Base-by-base conservation (phyloP, 1,139 yeast species). In the Sugiyamaella japonica region DNA sequence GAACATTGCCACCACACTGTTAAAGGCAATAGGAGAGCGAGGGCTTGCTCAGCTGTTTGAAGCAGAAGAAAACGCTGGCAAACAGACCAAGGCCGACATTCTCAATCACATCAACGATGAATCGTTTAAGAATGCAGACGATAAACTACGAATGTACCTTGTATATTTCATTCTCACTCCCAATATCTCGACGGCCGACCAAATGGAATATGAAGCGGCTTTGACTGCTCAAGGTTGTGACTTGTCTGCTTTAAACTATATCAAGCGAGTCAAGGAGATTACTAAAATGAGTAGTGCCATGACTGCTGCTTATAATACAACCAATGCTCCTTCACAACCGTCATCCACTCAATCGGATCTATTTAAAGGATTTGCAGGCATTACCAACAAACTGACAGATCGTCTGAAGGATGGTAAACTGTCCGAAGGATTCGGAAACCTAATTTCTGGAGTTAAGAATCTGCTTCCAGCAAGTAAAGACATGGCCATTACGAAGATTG, bases 41-140 rank as follows among this genome's bases (percentile, higher is more conserved):
- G 85, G 86, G 20, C 78, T 93, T 62, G 99, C 95, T 65, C 84
- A 90, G 58, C 87, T 90, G 64, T 93, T 91, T 69, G 98, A 93
- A 71, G 83, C 95, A 58, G 99, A 93, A 72, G 98, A 93, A 57
- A 73, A 74, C 20, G 73, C 76, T 3, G 63, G 71, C 13, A 66
- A 72, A 29, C 75, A 71, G 55, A 72, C 85, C 16, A 81, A 82
- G 61, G 77, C 79, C 23, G 60, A 68, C n/a, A 67, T 76, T 34
- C 64, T 76, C 47, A 76, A 74, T 48, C 67, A 70, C n/a, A 67
- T 76, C 56, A 70, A 72, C 43, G 73, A 73, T 60, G 63, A 71
- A 3, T 72, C 71, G 48, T 66, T 71, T 16, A 72, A 73, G 40
- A 85, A 86, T 58, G 75, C 87, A 9, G 74, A 76, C 31, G 99